These are phyloP conservation scores for Castanea sativa DNA, from an alignment of 306 rosid genomes.

Conservation along the genomic window DNA sequence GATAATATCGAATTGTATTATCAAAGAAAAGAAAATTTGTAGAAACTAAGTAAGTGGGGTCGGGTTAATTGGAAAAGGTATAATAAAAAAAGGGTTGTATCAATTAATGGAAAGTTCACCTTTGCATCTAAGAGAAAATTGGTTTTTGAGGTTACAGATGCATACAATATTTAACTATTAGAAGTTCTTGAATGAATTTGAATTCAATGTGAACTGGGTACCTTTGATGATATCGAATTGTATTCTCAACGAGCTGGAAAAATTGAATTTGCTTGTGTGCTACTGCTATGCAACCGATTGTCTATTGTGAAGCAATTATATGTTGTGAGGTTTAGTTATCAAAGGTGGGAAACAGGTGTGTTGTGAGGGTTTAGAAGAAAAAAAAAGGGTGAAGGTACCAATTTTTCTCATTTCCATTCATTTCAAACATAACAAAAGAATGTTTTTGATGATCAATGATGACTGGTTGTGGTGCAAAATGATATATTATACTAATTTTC, in stretches of 20 bases:
- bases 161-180: not conserved
- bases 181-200: not conserved
- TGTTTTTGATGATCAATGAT: not conserved
- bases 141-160: not conserved
- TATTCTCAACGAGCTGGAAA: not conserved
- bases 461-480: not conserved
- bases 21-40: not conserved
- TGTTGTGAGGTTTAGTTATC: not conserved
- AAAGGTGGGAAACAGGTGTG: not conserved
- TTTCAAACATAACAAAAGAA: not conserved
- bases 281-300: not conserved
- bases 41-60: too few species aligned
- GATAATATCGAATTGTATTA: not conserved
- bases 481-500: constrained; percentile 8
- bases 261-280: not conserved
- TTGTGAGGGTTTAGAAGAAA: not conserved
- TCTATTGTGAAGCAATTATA: not conserved
- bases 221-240: not conserved
- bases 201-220: not conserved
- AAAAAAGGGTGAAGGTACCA: not conserved
- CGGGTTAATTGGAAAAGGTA: too few species aligned
- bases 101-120: not conserved
- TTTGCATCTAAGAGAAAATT: not conserved
- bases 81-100: not conserved
- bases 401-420: not conserved